phyloP scores from a whole-genome alignment of 805 yeast genomes.

The Tetrapisispora pingtungensis region DNA sequence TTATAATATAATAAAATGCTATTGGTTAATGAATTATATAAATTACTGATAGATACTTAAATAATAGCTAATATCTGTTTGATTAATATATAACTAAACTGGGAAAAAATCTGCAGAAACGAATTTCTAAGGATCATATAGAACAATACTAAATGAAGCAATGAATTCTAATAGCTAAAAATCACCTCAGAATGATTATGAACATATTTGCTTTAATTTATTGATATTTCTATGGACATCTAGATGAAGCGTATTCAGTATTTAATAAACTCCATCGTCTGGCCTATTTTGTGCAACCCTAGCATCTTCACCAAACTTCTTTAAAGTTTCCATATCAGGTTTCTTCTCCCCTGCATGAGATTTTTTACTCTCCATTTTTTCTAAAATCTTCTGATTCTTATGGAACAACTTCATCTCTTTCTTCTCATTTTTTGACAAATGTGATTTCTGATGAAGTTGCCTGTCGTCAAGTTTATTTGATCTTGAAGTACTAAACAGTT shows the following conservation, averaged over 20 bases:
- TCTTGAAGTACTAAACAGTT: not conserved
- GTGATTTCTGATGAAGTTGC: slow-evolving; percentile 6
- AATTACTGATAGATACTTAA: too few species aligned
- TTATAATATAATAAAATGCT: too few species aligned
- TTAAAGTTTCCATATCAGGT: slow-evolving; percentile 17
- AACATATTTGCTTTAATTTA: too few species aligned
- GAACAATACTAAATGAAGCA: too few species aligned
- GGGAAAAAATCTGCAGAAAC: too few species aligned
- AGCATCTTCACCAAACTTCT: slow-evolving; percentile 26
- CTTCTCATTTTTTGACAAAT: slow-evolving; percentile 13
- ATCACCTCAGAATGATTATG: too few species aligned
- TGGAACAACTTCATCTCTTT: slow-evolving; percentile 21
- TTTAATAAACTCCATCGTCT: slow-evolving; percentile 28
- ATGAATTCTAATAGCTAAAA: too few species aligned
- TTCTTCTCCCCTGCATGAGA: slow-evolving; percentile 6
- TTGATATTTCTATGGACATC: too few species aligned
- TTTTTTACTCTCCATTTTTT: slow-evolving; percentile 17
- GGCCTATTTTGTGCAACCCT: slow-evolving; percentile 29
- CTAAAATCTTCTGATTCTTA: slow-evolving; percentile 20
- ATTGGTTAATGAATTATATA: too few species aligned
- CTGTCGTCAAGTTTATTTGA: not conserved
- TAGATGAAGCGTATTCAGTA: not conserved
- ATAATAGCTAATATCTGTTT: too few species aligned
- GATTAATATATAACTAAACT: too few species aligned
- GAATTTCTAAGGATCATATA: too few species aligned